These are phyloP conservation scores for Psidium guajava DNA, from an alignment of 345 rosid species.

Conservation along the genomic window DNA sequence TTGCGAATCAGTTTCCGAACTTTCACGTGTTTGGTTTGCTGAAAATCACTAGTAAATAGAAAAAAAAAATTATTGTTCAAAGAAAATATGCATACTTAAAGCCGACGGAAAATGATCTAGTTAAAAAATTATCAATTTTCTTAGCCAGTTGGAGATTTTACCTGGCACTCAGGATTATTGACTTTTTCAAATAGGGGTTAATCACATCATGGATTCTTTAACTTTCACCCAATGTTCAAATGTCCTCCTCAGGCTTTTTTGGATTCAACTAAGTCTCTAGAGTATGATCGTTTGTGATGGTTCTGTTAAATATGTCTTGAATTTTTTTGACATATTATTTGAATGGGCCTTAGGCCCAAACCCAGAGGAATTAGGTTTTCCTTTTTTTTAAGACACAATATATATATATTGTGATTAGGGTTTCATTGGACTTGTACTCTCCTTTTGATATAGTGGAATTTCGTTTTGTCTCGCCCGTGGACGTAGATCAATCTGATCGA, in stretches of 20 bases:
- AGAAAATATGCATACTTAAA: background rate
- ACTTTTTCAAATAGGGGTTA: background rate
- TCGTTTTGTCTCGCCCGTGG: too few species aligned
- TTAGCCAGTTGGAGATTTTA: background rate
- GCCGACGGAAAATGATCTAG: background rate
- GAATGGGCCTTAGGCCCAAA: too few species aligned
- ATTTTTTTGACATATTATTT: too few species aligned
- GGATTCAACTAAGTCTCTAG: background rate
- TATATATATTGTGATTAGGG: too few species aligned
- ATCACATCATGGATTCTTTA: background rate
- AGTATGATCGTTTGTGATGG: background rate
- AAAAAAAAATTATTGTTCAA: background rate
- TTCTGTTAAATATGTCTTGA: too few species aligned
- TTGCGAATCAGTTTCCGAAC: background rate
- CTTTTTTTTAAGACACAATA: too few species aligned
- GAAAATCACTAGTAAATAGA: background rate
- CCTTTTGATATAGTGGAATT: too few species aligned
- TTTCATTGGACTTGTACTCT: too few species aligned
- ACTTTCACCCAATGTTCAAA: background rate
- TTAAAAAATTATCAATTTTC: background rate
- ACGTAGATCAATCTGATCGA: too few species aligned
- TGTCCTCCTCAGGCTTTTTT: background rate
- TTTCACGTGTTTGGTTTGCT: background rate
- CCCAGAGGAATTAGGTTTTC: too few species aligned
- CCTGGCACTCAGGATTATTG: background rate